Base-by-base conservation (phyloP, 148 eudicot genomes). In the Hydrangea macrophylla region DNA sequence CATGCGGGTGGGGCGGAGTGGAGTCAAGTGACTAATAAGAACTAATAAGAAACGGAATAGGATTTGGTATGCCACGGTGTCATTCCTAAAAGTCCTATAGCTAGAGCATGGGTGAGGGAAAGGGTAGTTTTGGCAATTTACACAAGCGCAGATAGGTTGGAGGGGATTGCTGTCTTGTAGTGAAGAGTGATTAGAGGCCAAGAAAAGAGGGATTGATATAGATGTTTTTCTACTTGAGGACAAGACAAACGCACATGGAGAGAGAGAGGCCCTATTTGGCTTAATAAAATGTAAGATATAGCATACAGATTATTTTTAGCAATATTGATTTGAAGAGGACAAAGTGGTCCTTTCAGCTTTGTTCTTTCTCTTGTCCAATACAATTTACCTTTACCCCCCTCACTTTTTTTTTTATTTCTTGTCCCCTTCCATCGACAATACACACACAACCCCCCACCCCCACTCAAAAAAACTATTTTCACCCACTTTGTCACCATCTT, bases 151-250 rank as follows among this genome's bases (percentile, higher is more conserved):
- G n/a, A n/a, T n/a, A n/a, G n/a, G 4, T 18, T 0, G 4, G 18
- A 8, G n/a, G n/a, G n/a, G n/a, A n/a, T n/a, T n/a, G n/a, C n/a
- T n/a, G n/a, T n/a, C n/a, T n/a, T n/a, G 50, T 50, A 48, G 57
- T 11, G 17, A 27, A 20, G 65, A 32, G 15, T 31, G 58, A 50
- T 31, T 32, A 30, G 39, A 37, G 58, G 40, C 44, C 32, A 65
- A 37, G 32, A 11, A 25, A 53, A 59, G 5, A 27, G 27, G 6
- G 26, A 13, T 4, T 73, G 69, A 66, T 60, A n/a, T 13, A 35
- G 72, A 79, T 76, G 81, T 79, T 62, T 79, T 79, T 60, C 74
- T 67, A 54, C 74, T 58, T 54, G 70, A 79, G 72, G 79, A 79
- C 81, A 76, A 74, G 79, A 74, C 76, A 72, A 71, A 28, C 54